Conservation (phyloP, 371 early-diverging fungal genomes). For the Mortierella sp. region DNA sequence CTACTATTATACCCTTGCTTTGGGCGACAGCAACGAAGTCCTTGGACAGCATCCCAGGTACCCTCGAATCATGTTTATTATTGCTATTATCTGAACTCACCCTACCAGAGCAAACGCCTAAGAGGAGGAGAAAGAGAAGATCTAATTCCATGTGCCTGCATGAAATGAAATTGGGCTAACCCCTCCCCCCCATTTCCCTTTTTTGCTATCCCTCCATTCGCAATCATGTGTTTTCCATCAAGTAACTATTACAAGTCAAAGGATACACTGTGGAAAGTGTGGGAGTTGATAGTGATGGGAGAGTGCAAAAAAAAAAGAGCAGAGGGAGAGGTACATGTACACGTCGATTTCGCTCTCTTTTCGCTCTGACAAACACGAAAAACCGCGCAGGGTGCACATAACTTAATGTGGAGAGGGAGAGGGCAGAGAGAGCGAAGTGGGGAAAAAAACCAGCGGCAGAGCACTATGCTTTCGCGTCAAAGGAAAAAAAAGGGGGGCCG, state of each 20-base stretch:
- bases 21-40: not conserved
- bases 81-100: not conserved
- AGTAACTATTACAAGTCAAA: not conserved
- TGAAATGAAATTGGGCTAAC: not conserved
- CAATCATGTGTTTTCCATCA: not conserved
- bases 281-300: not conserved
- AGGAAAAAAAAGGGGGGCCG: not conserved
- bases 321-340: too few species aligned
- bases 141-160: slow-evolving; percentile 7
- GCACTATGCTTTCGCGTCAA: not conserved
- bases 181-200: not conserved
- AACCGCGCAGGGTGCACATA: not conserved
- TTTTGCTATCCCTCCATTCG: not conserved
- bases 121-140: not conserved
- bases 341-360: not conserved
- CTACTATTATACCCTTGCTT: not conserved
- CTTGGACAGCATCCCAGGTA: not conserved
- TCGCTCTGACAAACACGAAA: not conserved
- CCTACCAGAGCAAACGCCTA: not conserved
- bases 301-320: not conserved
- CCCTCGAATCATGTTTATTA: not conserved
- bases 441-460: not conserved
- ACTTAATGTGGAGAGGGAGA: not conserved
- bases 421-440: not conserved
- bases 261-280: not conserved